These are phyloP conservation scores for Pseudotulostoma volvatum DNA, from an alignment of 495 filamentous ascomycete species.

Conservation along the genomic window DNA sequence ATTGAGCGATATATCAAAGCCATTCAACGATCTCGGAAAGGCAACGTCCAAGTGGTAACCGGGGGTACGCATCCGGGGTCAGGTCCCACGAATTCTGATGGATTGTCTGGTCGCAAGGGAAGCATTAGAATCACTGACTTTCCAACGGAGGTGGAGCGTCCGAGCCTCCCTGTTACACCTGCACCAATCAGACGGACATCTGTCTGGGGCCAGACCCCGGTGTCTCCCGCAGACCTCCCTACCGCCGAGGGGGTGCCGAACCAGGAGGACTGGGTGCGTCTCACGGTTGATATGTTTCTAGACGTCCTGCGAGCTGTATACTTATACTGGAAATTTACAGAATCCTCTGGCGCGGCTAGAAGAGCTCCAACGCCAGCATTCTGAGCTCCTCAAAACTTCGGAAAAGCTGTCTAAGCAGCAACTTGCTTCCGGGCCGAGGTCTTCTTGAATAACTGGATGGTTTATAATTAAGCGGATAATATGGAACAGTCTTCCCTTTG, in stretches of 20 bases:
- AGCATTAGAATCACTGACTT: slow-evolving; percentile 68
- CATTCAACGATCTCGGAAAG: slow-evolving; percentile 42
- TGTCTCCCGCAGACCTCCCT: slow-evolving; percentile 36
- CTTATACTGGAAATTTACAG: slow-evolving; percentile 48
- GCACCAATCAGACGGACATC: slow-evolving; percentile 48
- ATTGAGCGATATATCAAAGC: slow-evolving; percentile 67
- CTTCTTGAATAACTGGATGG: no score
- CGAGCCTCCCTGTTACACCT: slow-evolving; percentile 81
- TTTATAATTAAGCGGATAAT: no score
- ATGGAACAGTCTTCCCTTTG: no score
- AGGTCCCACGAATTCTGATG: slow-evolving; percentile 5
- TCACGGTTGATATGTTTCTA: slow-evolving; percentile 37
- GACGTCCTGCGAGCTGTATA: slow-evolving; percentile 35
- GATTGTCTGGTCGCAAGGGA: slow-evolving; percentile 19
- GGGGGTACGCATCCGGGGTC: slow-evolving; percentile 7
- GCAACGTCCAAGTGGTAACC: slow-evolving; percentile 39
- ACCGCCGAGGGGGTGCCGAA: slow-evolving; percentile 63
- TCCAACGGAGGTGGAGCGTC: slow-evolving; percentile 65
- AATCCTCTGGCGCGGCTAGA: slow-evolving; percentile 55
- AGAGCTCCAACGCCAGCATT: slow-evolving; percentile 47
- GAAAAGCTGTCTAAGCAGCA: slow-evolving; percentile 12
- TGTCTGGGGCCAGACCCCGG: slow-evolving; percentile 35
- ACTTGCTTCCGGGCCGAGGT: no score
- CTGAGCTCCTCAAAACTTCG: slow-evolving; percentile 33
- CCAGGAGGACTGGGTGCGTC: slow-evolving; percentile 82